A percentile compares a stretch with the other conserved stretches of the same genome.
These are phyloP conservation scores for Rhodotorula graminis DNA, from an alignment of 768 basidiomycete species.

Conservation along the genomic window DNA sequence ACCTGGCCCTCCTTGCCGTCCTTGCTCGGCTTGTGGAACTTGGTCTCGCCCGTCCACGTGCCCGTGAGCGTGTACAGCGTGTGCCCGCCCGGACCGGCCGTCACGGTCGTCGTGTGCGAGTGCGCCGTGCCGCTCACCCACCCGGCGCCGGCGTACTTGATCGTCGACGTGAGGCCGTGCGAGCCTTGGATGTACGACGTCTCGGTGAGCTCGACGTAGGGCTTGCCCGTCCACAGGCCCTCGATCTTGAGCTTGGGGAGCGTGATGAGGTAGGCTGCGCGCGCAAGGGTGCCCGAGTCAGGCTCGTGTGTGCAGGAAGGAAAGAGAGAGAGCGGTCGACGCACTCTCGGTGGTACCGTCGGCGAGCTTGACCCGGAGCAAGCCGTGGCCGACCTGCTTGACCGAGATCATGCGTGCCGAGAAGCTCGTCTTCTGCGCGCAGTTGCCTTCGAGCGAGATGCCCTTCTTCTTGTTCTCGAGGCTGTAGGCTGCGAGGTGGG, in stretches of 20 bases:
- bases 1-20: conserved; percentile 51
- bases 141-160: conserved; percentile 91
- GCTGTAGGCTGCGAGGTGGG: conserved; percentile 59
- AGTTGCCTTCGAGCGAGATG: conserved; percentile 73
- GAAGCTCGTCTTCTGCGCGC: conserved; percentile 88
- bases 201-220: conserved; percentile 36
- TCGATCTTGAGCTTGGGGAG: conserved; percentile 88
- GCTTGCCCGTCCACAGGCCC: conserved; percentile 51
- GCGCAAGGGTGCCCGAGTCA: conserved; percentile 36
- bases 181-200: conserved; percentile 65
- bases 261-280: conserved; percentile 68
- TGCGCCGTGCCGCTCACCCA: conserved; percentile 46
- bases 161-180: conserved; percentile 52
- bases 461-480: conserved; percentile 77
- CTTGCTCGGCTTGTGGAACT: conserved; percentile 45
- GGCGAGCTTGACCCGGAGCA: conserved; percentile 64
- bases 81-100: conserved; percentile 44
- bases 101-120: conserved; percentile 71
- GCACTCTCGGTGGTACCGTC: conserved; percentile 55
- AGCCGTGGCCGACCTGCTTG: conserved; percentile 90
- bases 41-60: conserved; percentile 61
- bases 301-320: background rate
- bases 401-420: conserved; percentile 63
- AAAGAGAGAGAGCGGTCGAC: background rate
- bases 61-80: conserved; percentile 64